Base-by-base conservation (phyloP, 805 yeast species). In the Candida broadrunensis region DNA sequence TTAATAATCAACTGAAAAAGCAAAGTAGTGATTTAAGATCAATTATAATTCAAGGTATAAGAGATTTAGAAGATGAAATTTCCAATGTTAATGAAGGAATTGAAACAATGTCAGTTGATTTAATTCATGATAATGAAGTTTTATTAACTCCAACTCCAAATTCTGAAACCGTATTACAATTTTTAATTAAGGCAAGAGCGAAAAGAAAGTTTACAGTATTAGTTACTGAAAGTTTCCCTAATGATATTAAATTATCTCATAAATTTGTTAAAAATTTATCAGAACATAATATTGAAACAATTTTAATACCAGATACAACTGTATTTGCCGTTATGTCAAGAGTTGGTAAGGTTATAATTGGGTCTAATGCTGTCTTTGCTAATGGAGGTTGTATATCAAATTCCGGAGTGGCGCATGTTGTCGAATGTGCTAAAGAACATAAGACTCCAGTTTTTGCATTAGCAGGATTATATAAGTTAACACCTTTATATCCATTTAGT, bases 391-490 rank as follows among this genome's bases (percentile, higher is more conserved):
- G 96, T 49, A 78, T 88, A 36, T 80, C 96, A 2, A 80, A 85
- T 19, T 80, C 95, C 1, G 99, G 99, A 39, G 96, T 87, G 21
- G 86, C 96, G 21, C 77, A 89, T 36, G 97, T 89, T 9, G 90
- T 95, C 50, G 96, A 90, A 65, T 87, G 96, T 65, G 99, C 99
- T 20, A 87, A 86, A 58, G 96, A 88, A 56, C 91, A 87, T 61
- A 78, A 81, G 57, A 91, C 97, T n/a, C 99, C 99, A 0, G 98
- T 93, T 4, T 85, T 93, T 60, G 90, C 93, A 1, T 93, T 90
- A 36, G 89, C 97, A 2, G 99, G 98, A 35, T 72, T 91, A 41
- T 93, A 87, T 72, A 93, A 93, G 65, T 73, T 93, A 37, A 85
- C 96, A 8, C 98, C 98, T 24, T 72, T 86, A 38, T 93, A 93